Conservation (phyloP, 352 stramenopile genomes). For the Phytopythium ostracodes region DNA sequence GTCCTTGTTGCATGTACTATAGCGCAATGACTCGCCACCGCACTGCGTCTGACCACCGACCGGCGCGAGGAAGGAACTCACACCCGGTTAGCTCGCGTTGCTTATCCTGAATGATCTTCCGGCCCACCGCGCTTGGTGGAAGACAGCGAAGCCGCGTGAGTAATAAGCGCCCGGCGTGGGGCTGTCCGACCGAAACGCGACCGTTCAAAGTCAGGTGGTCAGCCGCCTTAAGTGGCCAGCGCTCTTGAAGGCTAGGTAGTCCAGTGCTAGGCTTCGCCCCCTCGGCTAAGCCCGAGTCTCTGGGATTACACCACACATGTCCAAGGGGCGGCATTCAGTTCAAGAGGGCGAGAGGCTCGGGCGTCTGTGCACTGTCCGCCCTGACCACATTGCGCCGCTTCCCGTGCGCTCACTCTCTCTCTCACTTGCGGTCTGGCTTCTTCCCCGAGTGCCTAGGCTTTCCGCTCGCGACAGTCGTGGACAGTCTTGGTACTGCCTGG, state of each 20-base stretch:
- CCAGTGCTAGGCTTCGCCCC: background rate
- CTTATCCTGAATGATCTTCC: background rate
- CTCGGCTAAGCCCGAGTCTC: background rate
- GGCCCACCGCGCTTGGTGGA: background rate
- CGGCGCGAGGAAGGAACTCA: no score
- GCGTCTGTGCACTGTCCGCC: background rate
- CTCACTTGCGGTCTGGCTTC: background rate
- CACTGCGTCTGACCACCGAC: no score
- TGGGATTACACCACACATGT: background rate
- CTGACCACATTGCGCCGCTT: background rate
- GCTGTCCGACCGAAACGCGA: background rate
- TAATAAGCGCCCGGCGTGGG: background rate
- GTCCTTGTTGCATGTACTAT: no score
- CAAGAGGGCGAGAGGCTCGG: background rate
- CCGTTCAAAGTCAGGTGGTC: constrained; percentile 1
- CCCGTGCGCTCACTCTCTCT: background rate
- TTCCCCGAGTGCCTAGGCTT: background rate
- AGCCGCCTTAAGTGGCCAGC: constrained; percentile 7
- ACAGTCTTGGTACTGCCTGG: background rate
- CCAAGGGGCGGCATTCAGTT: background rate
- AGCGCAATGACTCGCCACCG: no score
- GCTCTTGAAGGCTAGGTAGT: constrained; percentile 1
- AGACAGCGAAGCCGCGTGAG: background rate
- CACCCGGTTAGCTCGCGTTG: background rate
- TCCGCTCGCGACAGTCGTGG: background rate